phyloP scores from a whole-genome alignment of 2,329 filamentous ascomycete genomes.

The Pseudocercospora crystallina region DNA sequence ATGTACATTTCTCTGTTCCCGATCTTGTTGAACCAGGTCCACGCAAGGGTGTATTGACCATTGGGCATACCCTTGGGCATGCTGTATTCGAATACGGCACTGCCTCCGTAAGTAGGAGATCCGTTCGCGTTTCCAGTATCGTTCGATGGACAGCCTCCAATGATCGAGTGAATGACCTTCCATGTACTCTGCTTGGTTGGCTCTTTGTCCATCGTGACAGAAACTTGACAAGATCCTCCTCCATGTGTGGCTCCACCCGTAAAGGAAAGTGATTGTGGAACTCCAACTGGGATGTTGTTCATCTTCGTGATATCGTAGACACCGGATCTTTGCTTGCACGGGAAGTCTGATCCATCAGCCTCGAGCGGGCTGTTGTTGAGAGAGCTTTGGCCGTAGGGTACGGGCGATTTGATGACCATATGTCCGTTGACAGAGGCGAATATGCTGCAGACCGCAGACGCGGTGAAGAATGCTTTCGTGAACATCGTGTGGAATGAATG shows the following conservation, averaged over 20 bases:
- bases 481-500: slow-evolving; percentile 23
- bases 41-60: slow-evolving; percentile 76
- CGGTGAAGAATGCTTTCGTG: slow-evolving; percentile 17
- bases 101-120: slow-evolving; percentile 19
- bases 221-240: slow-evolving; percentile 87
- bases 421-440: slow-evolving; percentile 58
- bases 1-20: slow-evolving; percentile 96
- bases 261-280: slow-evolving; percentile 63
- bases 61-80: slow-evolving; percentile 72
- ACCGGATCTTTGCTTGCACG: slow-evolving; percentile 67
- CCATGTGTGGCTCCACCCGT: slow-evolving; percentile 75
- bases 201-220: slow-evolving; percentile 72
- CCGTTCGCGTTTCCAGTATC: slow-evolving; percentile 41
- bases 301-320: slow-evolving; percentile 48
- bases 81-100: slow-evolving; percentile 61
- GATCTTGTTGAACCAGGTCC: slow-evolving; percentile 91
- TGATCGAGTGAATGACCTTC: slow-evolving; percentile 86
- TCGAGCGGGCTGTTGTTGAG: slow-evolving; percentile 66
- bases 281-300: slow-evolving; percentile 67
- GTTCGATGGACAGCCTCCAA: slow-evolving; percentile 82
- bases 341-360: slow-evolving; percentile 60
- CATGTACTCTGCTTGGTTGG: slow-evolving; percentile 69
- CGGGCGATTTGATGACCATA: slow-evolving; percentile 69
- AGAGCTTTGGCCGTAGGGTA: slow-evolving; percentile 59
- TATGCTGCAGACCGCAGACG: slow-evolving; percentile 20